Base-by-base conservation (phyloP, 345 rosid species). In the Eucalyptus urophylla region DNA sequence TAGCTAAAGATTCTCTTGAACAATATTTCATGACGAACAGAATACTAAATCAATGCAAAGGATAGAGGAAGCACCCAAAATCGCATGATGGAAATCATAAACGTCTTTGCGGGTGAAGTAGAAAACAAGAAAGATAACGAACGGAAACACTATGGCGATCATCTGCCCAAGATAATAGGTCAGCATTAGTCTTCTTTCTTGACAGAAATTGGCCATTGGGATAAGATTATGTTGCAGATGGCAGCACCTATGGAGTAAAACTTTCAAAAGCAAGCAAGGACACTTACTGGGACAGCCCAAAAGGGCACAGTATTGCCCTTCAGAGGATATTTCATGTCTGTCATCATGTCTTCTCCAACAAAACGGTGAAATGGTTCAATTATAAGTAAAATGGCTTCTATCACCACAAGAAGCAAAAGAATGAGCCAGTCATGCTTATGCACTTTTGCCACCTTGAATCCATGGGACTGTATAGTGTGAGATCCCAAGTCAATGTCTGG, bases 301-400 rank as follows among this genome's bases (percentile, higher is more conserved):
- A 93, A 43, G 31, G 96, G 96, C n/a, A 95, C 92, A 4, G 96
- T 93, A 49, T 95, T 94, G 25, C 90, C 4, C 87, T 89, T 92
- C 44, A 95, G 91, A 33, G 97, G 97, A 91, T 90, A 95, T 86
- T 91, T 95, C 60, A 93, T 87, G 91, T 95, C 94, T 15, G 92
- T 89, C 95, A 95, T 88, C 97, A 95, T 95, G 50, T 91, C 95
- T 89, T 92, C 87, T 16, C 94, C 94, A 33, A 95, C 89, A 80
- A 90, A 95, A 21, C 97, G 96, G 83, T 94, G 97, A 90, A 93
- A 95, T 27, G 96, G 97, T 89, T 95, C 96, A 1, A 94, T 89
- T 11, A 87, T n/a, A 45, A 92, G 92, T 87, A 95, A 92, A 86
- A 90, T 37, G 49, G 81, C 90, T 58, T 93, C 95, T 37, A 95